Base-by-base conservation (phyloP, 1,139 yeast species). In the Sugiyamaella castrensis region DNA sequence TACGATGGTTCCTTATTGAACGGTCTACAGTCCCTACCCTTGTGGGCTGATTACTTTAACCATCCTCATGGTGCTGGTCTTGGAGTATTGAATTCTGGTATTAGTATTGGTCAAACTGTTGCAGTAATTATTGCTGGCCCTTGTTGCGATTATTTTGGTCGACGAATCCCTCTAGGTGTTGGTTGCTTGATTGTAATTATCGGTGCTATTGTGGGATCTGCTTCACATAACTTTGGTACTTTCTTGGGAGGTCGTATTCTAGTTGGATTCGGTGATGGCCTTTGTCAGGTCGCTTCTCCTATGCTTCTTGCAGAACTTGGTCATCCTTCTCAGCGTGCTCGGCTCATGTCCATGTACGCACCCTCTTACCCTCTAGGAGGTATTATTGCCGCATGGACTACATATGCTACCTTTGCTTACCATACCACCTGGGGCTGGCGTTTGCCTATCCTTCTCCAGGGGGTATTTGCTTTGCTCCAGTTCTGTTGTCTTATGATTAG, bases 341-440 rank as follows among this genome's bases (percentile, higher is more conserved):
- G 68, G 19, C 60, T 71, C 31, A 76, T 82, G 15, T 69, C 77
- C 19, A 63, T 71, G 47, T 76, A 72, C 59, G 76, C 75, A 65
- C 73, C 73, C 50, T 74, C 76, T 62, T 75, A 77, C 76, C 70
- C 77, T 57, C 57, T 77, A 46, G 84, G 84, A 28, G 77, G 82
- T 5, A 64, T 76, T 38, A 57, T 79, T 39, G 82, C 83, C 8
- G 78, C 84, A 2, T 69, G 55, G 71, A 73, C 61, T 67, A 19
- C 24, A 3, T 53, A 50, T 48, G 43, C 55, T 3, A 43, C 53
- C 15, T 31, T 43, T 32, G 47, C 53, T 33, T 59, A 57, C 40
- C 52, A 57, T 29, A 50, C 58, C 33, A 65, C 64, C 50, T 71
- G 75, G 73, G 61, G 68, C 41, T 64, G 80, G 53, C 38, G 64